Percentiles rank a stretch among this genome's conserved stretches.
Conservation (phyloP, 345 rosid species). For the Abelmoschus esculentus region DNA sequence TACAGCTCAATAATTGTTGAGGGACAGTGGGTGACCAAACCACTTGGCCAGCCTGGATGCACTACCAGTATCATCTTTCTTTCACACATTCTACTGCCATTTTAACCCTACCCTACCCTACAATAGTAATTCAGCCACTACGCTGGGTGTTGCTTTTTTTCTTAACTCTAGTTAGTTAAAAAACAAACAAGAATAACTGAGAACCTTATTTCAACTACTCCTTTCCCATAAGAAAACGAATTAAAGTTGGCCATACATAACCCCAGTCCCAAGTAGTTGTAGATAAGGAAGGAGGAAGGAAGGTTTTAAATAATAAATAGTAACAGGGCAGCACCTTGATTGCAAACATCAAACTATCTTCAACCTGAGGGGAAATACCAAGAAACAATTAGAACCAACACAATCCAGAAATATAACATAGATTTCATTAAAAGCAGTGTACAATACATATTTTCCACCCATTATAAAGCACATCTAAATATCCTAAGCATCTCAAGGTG, state of each 20-base stretch:
- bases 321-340: neutral
- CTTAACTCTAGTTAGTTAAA: neutral
- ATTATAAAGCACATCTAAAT: no score
- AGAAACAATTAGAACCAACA: neutral
- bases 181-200: neutral
- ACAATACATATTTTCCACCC: no score
- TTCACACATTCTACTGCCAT: neutral
- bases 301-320: neutral
- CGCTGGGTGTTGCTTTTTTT: neutral
- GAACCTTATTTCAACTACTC: neutral
- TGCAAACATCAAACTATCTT: neutral
- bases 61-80: neutral
- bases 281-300: no score
- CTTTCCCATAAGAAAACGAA: neutral
- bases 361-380: neutral
- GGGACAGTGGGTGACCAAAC: neutral
- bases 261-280: neutral
- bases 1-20: neutral
- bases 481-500: no score
- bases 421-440: no score
- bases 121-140: neutral
- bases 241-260: no score
- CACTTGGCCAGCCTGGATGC: neutral
- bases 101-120: neutral
- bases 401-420: no score